These are phyloP conservation scores for Cadophora malorum DNA, from an alignment of 2,329 filamentous ascomycete genomes.

Conservation along the genomic window DNA sequence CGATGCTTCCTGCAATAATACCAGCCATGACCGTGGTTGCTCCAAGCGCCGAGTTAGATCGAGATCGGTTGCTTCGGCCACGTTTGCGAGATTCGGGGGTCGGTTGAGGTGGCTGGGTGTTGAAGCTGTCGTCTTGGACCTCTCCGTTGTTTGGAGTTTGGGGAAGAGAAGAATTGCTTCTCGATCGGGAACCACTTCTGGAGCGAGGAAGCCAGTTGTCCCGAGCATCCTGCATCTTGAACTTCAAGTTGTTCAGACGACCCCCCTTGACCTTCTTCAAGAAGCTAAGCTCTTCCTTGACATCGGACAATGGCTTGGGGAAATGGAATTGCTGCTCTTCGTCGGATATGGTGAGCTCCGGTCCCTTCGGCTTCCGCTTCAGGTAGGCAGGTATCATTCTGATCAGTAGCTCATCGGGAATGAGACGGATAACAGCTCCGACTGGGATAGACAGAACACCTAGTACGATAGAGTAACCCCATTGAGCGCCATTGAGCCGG, in stretches of 20 bases:
- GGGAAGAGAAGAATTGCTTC: conserved; percentile 72
- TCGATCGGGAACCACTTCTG: conserved; percentile 66
- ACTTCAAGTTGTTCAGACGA: conserved; percentile 80
- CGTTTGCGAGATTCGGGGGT: conserved; percentile 68
- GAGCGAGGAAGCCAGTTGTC: conserved; percentile 69
- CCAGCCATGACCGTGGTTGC: conserved; percentile 84
- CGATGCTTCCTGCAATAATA: conserved; percentile 78
- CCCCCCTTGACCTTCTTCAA: conserved; percentile 82
- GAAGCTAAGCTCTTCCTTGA: conserved; percentile 82
- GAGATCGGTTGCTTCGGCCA: conserved; percentile 70
- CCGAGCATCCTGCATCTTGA: conserved; percentile 76
- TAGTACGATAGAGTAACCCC: conserved; percentile 86
- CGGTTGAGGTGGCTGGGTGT: conserved; percentile 49
- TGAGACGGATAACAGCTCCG: conserved; percentile 78
- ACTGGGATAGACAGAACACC: conserved; percentile 86
- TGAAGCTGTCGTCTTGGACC: conserved; percentile 58
- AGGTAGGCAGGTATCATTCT: conserved; percentile 43
- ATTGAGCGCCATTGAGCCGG: conserved; percentile 74
- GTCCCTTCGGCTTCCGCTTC: conserved; percentile 41
- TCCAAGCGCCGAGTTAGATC: conserved; percentile 72
- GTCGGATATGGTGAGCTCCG: conserved; percentile 64
- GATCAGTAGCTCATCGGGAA: conserved; percentile 68
- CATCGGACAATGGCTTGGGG: conserved; percentile 74
- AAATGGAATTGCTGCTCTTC: conserved; percentile 70
- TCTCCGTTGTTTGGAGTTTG: conserved; percentile 61